phyloP scores from a whole-genome alignment of 1,284 basidiomycete species.

The Microbotryum saponariae region DNA sequence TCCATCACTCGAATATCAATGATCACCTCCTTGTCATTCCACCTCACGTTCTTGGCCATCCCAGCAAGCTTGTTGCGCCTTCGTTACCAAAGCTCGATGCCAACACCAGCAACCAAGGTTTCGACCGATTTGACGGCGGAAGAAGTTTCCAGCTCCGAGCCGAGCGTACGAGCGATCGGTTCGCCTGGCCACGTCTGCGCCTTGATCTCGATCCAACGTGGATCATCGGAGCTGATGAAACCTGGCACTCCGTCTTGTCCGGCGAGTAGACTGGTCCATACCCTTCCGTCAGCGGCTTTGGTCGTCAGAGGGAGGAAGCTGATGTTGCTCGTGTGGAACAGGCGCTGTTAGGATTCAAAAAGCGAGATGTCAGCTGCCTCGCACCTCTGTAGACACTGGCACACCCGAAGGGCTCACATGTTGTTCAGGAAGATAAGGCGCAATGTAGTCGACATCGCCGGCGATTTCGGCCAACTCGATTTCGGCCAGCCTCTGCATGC shows the following conservation, averaged over 20 bases:
- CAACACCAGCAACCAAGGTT: slow-evolving; percentile 53
- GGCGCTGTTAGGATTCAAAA: background rate
- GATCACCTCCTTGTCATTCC: slow-evolving; percentile 35
- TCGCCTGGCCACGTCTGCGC: slow-evolving; percentile 53
- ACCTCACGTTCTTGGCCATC: slow-evolving; percentile 36
- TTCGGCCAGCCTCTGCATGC: too few relatives aligned
- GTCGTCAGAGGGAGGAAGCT: slow-evolving; percentile 49
- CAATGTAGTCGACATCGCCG: too few relatives aligned
- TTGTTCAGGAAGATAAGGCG: too few relatives aligned
- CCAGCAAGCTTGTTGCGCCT: slow-evolving; percentile 59
- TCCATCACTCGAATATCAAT: slow-evolving; percentile 49
- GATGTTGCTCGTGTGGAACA: slow-evolving; percentile 46
- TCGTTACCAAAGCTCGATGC: slow-evolving; percentile 54
- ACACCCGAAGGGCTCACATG: too few relatives aligned
- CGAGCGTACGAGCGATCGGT: slow-evolving; percentile 45
- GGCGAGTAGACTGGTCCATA: slow-evolving; percentile 49
- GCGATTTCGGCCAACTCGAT: too few relatives aligned
- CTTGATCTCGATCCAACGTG: slow-evolving; percentile 46
- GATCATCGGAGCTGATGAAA: slow-evolving; percentile 46
- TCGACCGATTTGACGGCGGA: slow-evolving; percentile 20
- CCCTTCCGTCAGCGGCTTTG: slow-evolving; percentile 45
- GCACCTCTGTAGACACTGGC: too few relatives aligned
- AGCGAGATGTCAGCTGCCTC: too few relatives aligned
- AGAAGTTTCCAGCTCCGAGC: slow-evolving; percentile 17
- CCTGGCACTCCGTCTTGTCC: slow-evolving; percentile 44